Evolutionary conservation across 2,329 filamentous ascomycete genomes (phyloP).

Genomic region (Raffaelea albimanens): DNA sequence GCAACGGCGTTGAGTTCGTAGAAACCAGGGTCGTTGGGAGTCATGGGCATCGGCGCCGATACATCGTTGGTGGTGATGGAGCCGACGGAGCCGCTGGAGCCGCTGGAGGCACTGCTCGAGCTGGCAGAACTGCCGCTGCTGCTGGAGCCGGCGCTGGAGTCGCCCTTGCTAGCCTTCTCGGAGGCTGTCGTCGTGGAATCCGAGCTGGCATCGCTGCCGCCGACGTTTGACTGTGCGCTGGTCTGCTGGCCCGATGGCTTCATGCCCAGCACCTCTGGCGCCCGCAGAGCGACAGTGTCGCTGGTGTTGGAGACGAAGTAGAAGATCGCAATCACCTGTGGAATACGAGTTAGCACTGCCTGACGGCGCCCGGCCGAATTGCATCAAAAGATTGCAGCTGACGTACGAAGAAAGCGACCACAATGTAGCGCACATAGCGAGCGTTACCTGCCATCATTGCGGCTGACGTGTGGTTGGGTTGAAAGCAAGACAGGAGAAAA

Average conservation of each 20-base stretch:
- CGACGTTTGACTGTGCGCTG: no score
- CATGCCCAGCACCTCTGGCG: constrained; percentile 12
- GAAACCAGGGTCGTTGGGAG: constrained; percentile 43
- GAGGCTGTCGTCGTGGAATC: no score
- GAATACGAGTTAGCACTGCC: neutral
- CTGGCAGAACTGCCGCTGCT: neutral
- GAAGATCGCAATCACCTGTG: constrained; percentile 58
- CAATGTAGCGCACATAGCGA: constrained; percentile 67
- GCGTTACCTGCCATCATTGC: constrained; percentile 50
- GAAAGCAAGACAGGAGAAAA: no score
- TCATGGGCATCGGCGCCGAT: constrained; percentile 38
- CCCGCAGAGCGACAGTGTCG: constrained; percentile 29
- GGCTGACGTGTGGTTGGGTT: no score
- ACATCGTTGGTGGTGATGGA: constrained; percentile 9
- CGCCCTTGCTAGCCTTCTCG: no score
- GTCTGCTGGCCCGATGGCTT: neutral
- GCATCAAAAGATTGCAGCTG: neutral
- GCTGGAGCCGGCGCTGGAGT: neutral
- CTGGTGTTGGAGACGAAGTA: constrained; percentile 66
- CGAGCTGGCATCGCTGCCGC: neutral
- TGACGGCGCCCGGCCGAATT: neutral
- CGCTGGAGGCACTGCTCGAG: constrained; percentile 10
- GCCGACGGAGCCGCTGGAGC: constrained; percentile 13
- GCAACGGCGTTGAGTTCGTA: constrained; percentile 41
- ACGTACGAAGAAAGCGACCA: constrained; percentile 72